Base-by-base conservation (phyloP, 2,329 filamentous ascomycete genomes). In the Colletotrichum musicola region DNA sequence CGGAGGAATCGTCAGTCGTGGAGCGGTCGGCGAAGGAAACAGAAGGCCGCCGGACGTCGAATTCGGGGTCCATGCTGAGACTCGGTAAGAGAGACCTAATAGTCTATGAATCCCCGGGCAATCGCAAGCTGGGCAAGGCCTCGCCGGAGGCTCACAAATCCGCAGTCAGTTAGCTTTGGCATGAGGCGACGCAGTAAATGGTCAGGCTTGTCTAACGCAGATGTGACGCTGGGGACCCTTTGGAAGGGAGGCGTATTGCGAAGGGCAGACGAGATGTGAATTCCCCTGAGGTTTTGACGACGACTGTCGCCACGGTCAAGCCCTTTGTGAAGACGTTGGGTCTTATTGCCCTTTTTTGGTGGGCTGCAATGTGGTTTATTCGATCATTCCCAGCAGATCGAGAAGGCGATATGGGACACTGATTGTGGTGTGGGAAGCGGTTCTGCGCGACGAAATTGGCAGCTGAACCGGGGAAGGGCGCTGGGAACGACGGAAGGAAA, bases 71-170 rank as follows among this genome's bases (percentile, higher is more conserved):
- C 66, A 69, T 69, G 44, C 25, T 53, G 30, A 14, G n/a, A 20
- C 12, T 6, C 18, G 13, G 7, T n/a, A 25, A 20, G 18, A 50
- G 20, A 66, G 65, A 68, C 66, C 66, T 66, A 61, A 54, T 56
- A 66, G 62, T 56, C 55, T 57, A 61, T 27, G 20, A 18, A 49
- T 16, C 46, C 49, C 38, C 42, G 51, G 42, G 25, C 35, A n/a
- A 42, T 50, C 59, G 50, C 54, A 59, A 68, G 56, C 50, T 61
- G 62, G 62, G 56, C 62, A 44, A 65, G 35, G 46, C 66, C 66
- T 61, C 56, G 62, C 62, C 55, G 38, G 66, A 60, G 62, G 66
- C 62, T 66, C 56, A 40, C 27, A 69, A 50, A 55, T 69, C 62
- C 42, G 56, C 35, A 44, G 27, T 60, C 27, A 42, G 55, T 61